These are phyloP conservation scores for Chlorella sp. DNA, from an alignment of 139 green algal species.

Conservation along the genomic window DNA sequence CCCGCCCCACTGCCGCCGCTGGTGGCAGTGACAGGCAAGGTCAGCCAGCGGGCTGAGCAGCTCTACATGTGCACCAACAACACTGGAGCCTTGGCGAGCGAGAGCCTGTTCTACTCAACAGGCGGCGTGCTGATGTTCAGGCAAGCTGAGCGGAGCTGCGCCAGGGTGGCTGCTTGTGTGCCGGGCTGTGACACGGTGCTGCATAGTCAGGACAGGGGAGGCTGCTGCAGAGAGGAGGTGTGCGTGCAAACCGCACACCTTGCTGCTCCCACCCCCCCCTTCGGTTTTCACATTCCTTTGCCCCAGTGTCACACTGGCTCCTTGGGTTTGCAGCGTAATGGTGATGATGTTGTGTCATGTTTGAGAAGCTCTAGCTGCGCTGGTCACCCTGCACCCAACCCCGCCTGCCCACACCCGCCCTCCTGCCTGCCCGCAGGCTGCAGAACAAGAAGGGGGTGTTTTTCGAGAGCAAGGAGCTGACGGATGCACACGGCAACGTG, in stretches of 20 bases:
- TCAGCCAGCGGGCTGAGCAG: not conserved
- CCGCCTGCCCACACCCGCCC: not conserved
- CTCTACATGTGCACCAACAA: constrained; percentile 25
- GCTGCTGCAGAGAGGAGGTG: too few relatives aligned
- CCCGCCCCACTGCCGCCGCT: not conserved
- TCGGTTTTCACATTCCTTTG: too few relatives aligned
- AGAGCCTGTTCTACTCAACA: not conserved
- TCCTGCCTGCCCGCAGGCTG: not conserved
- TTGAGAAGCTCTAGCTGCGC: not conserved
- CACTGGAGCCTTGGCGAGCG: not conserved
- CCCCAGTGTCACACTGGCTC: too few relatives aligned
- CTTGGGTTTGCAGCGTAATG: too few relatives aligned
- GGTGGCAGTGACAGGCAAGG: not conserved
- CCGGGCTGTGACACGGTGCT: too few relatives aligned
- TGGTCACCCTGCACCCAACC: not conserved
- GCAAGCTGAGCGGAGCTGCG: not conserved
- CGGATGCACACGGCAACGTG: not conserved
- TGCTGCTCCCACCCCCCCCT: not conserved
- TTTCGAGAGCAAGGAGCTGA: not conserved
- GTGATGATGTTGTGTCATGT: too few relatives aligned
- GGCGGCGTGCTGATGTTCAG: not conserved
- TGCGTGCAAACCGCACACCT: too few relatives aligned
- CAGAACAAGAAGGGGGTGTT: constrained; percentile 3
- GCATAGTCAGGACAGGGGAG: too few relatives aligned
- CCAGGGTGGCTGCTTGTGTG: not conserved